Evolutionary conservation across 1,284 basidiomycete species (phyloP).

Genomic region (Rhodotorula sp.): DNA sequence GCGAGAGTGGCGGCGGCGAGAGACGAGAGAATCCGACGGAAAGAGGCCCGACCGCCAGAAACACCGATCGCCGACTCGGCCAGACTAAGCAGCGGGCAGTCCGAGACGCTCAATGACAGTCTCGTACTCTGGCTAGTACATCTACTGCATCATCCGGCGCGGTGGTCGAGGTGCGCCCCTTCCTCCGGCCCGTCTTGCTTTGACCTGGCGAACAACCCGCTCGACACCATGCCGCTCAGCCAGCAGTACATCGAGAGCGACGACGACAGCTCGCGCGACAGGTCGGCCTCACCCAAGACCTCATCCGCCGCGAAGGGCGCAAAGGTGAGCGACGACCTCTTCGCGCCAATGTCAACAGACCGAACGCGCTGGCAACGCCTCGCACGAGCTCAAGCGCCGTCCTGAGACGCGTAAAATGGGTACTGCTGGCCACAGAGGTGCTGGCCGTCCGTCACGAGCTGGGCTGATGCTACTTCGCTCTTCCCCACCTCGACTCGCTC

Average conservation of each 20-base stretch:
- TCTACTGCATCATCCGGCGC: too few species aligned
- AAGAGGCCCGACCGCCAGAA: too few species aligned
- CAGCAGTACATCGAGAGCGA: constrained; percentile 21
- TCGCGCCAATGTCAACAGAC: background rate
- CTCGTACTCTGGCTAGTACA: too few species aligned
- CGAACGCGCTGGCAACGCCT: background rate
- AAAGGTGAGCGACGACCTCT: constrained; percentile 7
- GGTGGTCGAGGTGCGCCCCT: too few species aligned
- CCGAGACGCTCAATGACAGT: too few species aligned
- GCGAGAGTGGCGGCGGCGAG: too few species aligned
- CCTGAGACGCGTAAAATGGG: too few species aligned
- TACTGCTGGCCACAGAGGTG: background rate
- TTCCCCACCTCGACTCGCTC: background rate
- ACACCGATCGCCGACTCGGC: too few species aligned
- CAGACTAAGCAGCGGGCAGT: too few species aligned
- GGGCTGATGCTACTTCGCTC: background rate
- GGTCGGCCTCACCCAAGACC: background rate
- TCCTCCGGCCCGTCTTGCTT: background rate
- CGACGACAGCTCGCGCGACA: constrained; percentile 18
- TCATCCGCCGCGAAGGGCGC: background rate
- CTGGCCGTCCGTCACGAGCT: background rate
- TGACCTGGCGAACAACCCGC: background rate
- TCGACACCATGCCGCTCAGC: background rate
- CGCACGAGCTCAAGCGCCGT: too few species aligned
- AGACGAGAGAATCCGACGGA: too few species aligned